These are phyloP conservation scores for Allantophomopsis lycopodina DNA, from an alignment of 2,329 filamentous ascomycete genomes.

Conservation along the genomic window DNA sequence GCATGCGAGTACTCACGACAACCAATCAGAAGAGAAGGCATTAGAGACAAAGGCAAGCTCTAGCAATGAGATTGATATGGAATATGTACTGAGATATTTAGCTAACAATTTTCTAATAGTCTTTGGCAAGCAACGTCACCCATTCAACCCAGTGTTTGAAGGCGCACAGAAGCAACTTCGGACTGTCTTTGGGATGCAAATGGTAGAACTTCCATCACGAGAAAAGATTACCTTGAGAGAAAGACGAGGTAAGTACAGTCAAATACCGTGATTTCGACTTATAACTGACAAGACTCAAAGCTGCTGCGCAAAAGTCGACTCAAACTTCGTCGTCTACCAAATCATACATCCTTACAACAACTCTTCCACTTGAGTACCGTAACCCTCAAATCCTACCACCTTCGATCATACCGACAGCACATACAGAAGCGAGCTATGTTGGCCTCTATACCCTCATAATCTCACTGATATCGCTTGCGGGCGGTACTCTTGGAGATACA, in stretches of 20 bases:
- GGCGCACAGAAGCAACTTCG: constrained; percentile 61
- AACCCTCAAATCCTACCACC: constrained; percentile 54
- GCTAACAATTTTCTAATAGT: constrained; percentile 29
- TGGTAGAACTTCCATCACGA: constrained; percentile 67
- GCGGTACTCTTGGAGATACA: constrained; percentile 60
- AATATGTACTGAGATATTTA: not conserved
- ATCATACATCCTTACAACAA: constrained; percentile 65
- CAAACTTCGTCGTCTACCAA: constrained; percentile 42
- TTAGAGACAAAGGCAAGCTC: constrained; percentile 44
- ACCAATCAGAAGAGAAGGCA: constrained; percentile 45
- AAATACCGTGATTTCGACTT: not conserved
- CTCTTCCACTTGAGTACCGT: constrained; percentile 55
- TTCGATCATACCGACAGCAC: constrained; percentile 46
- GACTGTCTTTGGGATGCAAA: constrained; percentile 77
- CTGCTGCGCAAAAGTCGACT: constrained; percentile 24
- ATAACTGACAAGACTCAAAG: constrained; percentile 2
- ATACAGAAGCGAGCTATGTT: constrained; percentile 65
- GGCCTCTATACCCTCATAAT: constrained; percentile 73
- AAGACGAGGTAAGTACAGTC: constrained; percentile 46
- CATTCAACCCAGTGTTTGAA: constrained; percentile 67
- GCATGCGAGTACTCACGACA: constrained; percentile 51
- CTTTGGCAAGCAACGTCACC: constrained; percentile 50
- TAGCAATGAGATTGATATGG: not conserved
- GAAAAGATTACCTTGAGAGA: constrained; percentile 76
- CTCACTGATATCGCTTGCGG: constrained; percentile 60